Evolutionary conservation across 1,284 basidiomycete genomes (phyloP).

Genomic region (Phlebopus sp.): DNA sequence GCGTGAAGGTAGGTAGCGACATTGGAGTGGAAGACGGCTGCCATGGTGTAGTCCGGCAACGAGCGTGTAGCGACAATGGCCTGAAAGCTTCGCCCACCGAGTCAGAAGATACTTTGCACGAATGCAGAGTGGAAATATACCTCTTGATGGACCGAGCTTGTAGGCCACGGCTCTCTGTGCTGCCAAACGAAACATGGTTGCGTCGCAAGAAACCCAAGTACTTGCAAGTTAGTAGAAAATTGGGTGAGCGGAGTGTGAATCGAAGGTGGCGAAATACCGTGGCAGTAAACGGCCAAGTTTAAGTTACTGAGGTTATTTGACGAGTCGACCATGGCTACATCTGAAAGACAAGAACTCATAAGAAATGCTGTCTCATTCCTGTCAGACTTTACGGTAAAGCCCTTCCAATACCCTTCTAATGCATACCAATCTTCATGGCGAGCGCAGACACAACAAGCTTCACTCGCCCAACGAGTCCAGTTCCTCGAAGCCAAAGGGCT

Average conservation of each 20-base stretch:
- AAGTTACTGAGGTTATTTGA: no score
- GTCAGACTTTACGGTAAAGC: conserved; percentile 65
- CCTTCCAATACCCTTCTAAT: not conserved
- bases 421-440: conserved; percentile 3
- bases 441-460: conserved; percentile 65
- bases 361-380: conserved; percentile 82
- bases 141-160: conserved; percentile 44
- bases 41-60: conserved; percentile 30
- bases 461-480: conserved; percentile 82
- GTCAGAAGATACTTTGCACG: not conserved
- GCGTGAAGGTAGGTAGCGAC: conserved; percentile 15
- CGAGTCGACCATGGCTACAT: conserved; percentile 44
- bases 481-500: conserved; percentile 96
- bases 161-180: conserved; percentile 51
- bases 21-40: conserved; percentile 19
- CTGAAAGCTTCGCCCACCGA: conserved; percentile 11
- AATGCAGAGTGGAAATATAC: conserved; percentile 32
- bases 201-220: conserved; percentile 6
- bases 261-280: not conserved
- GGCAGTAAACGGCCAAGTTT: no score
- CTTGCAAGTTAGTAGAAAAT: conserved; percentile 8
- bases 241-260: conserved; percentile 29
- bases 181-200: conserved; percentile 49
- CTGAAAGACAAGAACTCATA: conserved; percentile 69
- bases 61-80: conserved; percentile 37